phyloP scores from a whole-genome alignment of 352 stramenopile genomes.

The Phytophthora foliorum region DNA sequence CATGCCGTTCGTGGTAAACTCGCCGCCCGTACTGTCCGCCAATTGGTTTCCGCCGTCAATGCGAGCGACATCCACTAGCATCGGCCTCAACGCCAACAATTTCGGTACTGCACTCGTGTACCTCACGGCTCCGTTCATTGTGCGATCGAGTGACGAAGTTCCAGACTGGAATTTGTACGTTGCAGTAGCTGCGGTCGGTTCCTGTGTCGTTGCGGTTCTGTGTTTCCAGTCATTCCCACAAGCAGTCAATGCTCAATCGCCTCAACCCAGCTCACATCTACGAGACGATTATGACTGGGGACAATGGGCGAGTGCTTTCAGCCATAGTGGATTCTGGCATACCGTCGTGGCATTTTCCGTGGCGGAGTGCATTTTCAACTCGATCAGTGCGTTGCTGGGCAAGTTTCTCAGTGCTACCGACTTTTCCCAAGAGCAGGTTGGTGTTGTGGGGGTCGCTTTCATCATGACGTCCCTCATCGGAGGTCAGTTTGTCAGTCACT shows the following conservation, averaged over 20 bases:
- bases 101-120: conserved; percentile 73
- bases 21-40: conserved; percentile 67
- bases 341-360: conserved; percentile 68
- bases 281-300: conserved; percentile 74
- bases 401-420: conserved; percentile 65
- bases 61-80: conserved; percentile 70
- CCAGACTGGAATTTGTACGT: conserved; percentile 56
- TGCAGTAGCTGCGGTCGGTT: conserved; percentile 33
- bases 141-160: conserved; percentile 42
- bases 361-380: conserved; percentile 74
- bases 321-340: conserved; percentile 63
- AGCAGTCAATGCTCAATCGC: neutral
- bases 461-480: conserved; percentile 77
- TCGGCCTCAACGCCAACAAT: conserved; percentile 77
- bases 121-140: conserved; percentile 57
- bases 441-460: conserved; percentile 70
- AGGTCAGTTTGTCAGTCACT: conserved; percentile 65
- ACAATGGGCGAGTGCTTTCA: conserved; percentile 70
- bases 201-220: conserved; percentile 24
- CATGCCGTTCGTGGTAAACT: conserved; percentile 88
- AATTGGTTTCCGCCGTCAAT: conserved; percentile 80
- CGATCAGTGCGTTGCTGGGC: conserved; percentile 68
- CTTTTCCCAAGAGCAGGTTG: conserved; percentile 69
- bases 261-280: conserved; percentile 15
- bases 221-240: conserved; percentile 1